A percentile compares a stretch with the other conserved stretches of the same genome.
These are phyloP conservation scores for Tetrahymena elliotti DNA, from an alignment of 73 alveolate genomes.

Conservation along the genomic window DNA sequence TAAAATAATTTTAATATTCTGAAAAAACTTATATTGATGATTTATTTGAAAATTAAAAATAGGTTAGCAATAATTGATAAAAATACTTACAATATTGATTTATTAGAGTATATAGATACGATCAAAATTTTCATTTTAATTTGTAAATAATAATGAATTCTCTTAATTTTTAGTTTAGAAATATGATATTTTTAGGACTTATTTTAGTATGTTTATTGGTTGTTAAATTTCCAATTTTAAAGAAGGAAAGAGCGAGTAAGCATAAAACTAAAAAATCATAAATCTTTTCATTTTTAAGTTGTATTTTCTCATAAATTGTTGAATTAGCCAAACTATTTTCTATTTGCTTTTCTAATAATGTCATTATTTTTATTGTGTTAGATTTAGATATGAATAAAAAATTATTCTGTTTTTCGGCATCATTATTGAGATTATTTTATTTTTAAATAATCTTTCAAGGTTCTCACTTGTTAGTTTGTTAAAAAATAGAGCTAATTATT, in stretches of 20 bases:
- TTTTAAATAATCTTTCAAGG: no score
- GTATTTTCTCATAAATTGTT: not conserved
- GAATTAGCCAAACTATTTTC: not conserved
- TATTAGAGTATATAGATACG: not conserved
- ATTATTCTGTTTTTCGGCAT: not conserved
- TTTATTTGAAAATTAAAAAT: no score
- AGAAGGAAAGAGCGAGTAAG: no score
- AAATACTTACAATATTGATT: not conserved
- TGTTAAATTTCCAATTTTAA: not conserved
- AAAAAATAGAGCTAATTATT: not conserved
- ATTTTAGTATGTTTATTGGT: no score
- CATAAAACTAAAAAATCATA: not conserved
- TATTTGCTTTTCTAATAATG: not conserved
- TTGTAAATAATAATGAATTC: not conserved
- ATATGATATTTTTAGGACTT: not conserved
- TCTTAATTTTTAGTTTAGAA: not conserved
- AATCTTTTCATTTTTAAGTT: not conserved
- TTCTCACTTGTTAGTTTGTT: no score
- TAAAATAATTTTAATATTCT: no score
- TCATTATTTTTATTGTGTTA: not conserved
- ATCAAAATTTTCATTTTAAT: not conserved
- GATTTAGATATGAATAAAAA: not conserved
- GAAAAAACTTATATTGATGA: no score
- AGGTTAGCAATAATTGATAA: not conserved
- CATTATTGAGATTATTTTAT: no score